Conservation (phyloP, 208 protist genomes). For the Acanthamoeba rhysodes region DNA sequence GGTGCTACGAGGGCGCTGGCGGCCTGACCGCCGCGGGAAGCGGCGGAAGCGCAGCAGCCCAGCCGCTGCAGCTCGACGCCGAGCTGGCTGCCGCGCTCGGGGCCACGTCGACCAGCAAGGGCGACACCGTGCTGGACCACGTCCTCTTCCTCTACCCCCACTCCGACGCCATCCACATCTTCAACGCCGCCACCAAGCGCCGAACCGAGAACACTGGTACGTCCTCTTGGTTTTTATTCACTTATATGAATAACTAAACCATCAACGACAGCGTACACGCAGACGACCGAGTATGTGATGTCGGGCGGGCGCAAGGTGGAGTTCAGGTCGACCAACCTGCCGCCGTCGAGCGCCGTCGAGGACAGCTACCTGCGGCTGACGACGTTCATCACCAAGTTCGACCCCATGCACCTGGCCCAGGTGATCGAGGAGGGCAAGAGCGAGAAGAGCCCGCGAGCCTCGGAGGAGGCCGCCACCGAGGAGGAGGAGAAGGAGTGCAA, state of each 20-base stretch:
- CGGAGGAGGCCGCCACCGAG: neutral
- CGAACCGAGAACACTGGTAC: neutral
- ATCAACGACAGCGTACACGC: neutral
- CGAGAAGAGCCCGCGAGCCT: neutral
- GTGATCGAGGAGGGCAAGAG: neutral
- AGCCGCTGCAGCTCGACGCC: slow-evolving; percentile 21
- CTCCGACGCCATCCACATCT: slow-evolving; percentile 24
- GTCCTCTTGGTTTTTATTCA: neutral
- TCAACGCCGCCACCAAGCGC: slow-evolving; percentile 29
- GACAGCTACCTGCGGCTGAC: neutral
- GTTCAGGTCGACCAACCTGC: slow-evolving; percentile 39
- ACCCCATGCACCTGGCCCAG: neutral
- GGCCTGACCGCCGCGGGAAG: neutral
- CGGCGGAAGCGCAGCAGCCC: neutral
- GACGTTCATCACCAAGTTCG: slow-evolving; percentile 14
- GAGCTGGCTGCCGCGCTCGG: slow-evolving; percentile 23
- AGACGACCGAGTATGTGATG: slow-evolving; percentile 28
- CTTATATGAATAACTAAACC: no score
- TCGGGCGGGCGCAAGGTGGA: slow-evolving; percentile 26
- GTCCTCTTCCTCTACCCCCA: slow-evolving; percentile 31
- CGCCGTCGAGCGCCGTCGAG: slow-evolving; percentile 19
- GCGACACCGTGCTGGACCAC: slow-evolving; percentile 25
- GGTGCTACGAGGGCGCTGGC: slow-evolving; percentile 11
- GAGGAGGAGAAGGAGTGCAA: neutral
- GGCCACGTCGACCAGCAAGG: slow-evolving; percentile 30